Percentiles rank a stretch among this genome's conserved stretches.
Conservation (phyloP, 192 early-diverging fungal species). For the Rhizophagus clarus region DNA sequence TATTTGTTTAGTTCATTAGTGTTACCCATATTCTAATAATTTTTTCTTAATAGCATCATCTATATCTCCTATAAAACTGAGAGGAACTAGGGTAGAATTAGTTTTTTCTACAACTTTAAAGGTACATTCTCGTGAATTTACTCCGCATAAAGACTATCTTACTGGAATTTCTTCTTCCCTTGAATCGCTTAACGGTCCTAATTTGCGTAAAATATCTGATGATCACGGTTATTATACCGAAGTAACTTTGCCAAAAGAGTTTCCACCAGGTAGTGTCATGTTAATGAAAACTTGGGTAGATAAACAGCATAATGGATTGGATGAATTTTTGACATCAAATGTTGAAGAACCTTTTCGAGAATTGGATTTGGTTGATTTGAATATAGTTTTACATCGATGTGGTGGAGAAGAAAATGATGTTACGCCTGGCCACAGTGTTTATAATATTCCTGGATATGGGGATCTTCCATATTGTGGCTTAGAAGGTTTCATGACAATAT, state of each 20-base stretch:
- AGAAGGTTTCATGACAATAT: constrained; percentile 87
- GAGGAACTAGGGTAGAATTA: constrained; percentile 57
- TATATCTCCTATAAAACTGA: constrained; percentile 54
- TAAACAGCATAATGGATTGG: constrained; percentile 53
- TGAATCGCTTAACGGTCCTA: constrained; percentile 54
- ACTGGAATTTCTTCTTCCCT: constrained; percentile 51
- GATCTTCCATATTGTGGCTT: constrained; percentile 85
- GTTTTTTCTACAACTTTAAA: constrained; percentile 61
- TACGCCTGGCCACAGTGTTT: constrained; percentile 75
- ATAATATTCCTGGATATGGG: constrained; percentile 90
- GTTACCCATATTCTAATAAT: background rate
- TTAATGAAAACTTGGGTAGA: constrained; percentile 65
- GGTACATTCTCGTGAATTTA: constrained; percentile 39
- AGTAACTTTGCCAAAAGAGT: constrained; percentile 62
- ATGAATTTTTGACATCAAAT: constrained; percentile 60
- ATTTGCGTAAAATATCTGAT: constrained; percentile 46
- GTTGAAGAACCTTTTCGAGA: constrained; percentile 64
- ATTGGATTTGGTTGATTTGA: constrained; percentile 74
- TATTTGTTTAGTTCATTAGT: too few species aligned
- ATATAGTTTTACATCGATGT: constrained; percentile 84
- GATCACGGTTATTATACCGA: constrained; percentile 60
- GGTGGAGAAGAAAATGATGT: constrained; percentile 85
- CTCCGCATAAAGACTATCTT: constrained; percentile 36
- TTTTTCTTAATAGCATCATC: constrained; percentile 38
- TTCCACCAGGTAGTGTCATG: constrained; percentile 86